Base-by-base conservation (phyloP, 2,329 filamentous ascomycete genomes). In the Lachnellula cervina region DNA sequence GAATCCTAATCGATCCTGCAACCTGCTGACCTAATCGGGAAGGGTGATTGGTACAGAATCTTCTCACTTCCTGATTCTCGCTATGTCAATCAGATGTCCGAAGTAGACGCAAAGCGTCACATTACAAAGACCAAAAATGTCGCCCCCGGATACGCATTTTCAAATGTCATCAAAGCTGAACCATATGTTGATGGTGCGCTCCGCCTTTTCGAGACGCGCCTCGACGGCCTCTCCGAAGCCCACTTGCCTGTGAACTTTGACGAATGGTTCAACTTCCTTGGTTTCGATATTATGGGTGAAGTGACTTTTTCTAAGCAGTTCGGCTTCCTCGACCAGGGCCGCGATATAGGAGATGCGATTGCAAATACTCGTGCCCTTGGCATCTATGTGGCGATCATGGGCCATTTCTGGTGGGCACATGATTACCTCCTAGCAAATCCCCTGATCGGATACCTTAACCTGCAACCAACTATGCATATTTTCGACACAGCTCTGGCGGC, bases 31-130 rank as follows among this genome's bases (percentile, higher is more conserved):
- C 14, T 17, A 6, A 40, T 17, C n/a, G n/a, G n/a, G 45, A 32
- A 69, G 63, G 59, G 63, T 23, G 53, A 64, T 13, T 72, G 67
- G 68, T 73, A 74, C 61, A 63, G 67, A 5, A 64, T 72, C 23
- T 61, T 73, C 23, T 66, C 68, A 28, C 56, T 75, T 28, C 73
- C 75, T 13, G 72, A 76, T 63, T 68, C 71, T 38, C 69, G 69
- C 13, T 75, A 71, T 57, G 65, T 70, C 37, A 74, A 70, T 25
- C 69, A 70, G 21, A 73, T 77, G 71, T 71, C 71, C 2, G 69
- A 70, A 47, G 59, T 70, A 14, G 67, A 73, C 54, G 70, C 69
- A 3, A 69, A 69, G 19, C 62, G 59, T 3, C 71, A 76, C 40
- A 68, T 69, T 21, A 62, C 67, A 44, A 68, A 67, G 51, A 60